Percentiles rank a stretch among this genome's conserved stretches.
phyloP scores from a whole-genome alignment of 495 filamentous ascomycete species.

The Gamarada debralockiae region DNA sequence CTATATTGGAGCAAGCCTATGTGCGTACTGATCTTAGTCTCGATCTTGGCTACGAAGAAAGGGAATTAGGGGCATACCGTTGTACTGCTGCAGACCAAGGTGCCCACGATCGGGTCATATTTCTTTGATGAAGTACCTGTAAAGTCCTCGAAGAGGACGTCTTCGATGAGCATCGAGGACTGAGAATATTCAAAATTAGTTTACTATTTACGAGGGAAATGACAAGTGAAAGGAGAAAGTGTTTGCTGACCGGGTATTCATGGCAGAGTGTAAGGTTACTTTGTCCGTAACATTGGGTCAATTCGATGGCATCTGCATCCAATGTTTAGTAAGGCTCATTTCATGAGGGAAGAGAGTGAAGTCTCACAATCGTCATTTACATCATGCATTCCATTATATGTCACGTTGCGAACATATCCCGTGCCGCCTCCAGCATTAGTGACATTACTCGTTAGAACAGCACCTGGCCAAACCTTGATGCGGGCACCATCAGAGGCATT shows the following conservation, averaged over 20 bases:
- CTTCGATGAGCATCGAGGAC: constrained; percentile 47
- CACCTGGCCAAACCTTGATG: constrained; percentile 64
- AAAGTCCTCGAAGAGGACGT: constrained; percentile 45
- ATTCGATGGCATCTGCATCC: constrained; percentile 46
- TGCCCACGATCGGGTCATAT: constrained; percentile 44
- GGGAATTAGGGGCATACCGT: constrained; percentile 22
- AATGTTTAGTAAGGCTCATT: neutral
- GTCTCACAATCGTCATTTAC: constrained; percentile 49
- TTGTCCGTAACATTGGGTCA: constrained; percentile 62
- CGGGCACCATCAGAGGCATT: constrained; percentile 60
- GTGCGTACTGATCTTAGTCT: neutral
- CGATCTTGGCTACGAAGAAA: neutral
- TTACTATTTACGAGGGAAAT: neutral
- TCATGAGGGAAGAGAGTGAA: neutral
- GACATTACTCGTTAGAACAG: constrained; percentile 43
- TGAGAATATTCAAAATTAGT: neutral
- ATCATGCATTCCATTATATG: constrained; percentile 48
- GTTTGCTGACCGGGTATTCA: constrained; percentile 37
- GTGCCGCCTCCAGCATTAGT: constrained; percentile 54
- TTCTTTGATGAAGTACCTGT: constrained; percentile 46
- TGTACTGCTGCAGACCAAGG: constrained; percentile 52
- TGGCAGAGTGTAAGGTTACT: constrained; percentile 55
- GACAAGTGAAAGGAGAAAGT: neutral
- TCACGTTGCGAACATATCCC: constrained; percentile 42
- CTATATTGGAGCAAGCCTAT: constrained; percentile 43